Conservation (phyloP, 768 basidiomycete genomes). For the Tulasnella sp. region DNA sequence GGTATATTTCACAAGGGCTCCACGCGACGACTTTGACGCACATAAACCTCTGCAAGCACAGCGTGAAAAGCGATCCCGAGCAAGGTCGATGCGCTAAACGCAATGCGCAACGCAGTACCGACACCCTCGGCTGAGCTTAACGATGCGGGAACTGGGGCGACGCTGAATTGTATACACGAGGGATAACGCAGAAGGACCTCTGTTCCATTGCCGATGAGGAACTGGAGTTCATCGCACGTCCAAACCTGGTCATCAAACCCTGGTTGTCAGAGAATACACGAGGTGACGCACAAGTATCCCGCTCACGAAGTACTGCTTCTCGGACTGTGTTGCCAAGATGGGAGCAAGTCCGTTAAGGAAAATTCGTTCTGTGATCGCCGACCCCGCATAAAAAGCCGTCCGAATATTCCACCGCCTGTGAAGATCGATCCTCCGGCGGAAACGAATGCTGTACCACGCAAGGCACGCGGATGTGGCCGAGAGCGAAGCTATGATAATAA, state of each 20-base stretch:
- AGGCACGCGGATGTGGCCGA: not conserved
- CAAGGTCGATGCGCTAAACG: not conserved
- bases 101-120: not conserved
- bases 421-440: not conserved
- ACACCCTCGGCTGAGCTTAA: not conserved
- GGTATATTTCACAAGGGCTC: not conserved
- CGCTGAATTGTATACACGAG: not conserved
- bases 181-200: not conserved
- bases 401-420: slow-evolving; percentile 6
- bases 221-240: not conserved
- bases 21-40: not conserved
- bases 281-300: not conserved
- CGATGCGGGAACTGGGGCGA: not conserved
- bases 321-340: not conserved
- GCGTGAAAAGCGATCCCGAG: not conserved
- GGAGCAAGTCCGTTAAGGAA: not conserved
- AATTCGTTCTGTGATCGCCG: not conserved
- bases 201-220: not conserved
- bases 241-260: not conserved
- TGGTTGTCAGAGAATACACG: not conserved
- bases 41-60: not conserved
- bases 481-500: not conserved
- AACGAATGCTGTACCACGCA: not conserved
- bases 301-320: not conserved
- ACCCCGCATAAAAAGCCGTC: not conserved